Conservation (phyloP, 1,284 basidiomycete genomes). For the Cutaneotrichosporon cavernicola region DNA sequence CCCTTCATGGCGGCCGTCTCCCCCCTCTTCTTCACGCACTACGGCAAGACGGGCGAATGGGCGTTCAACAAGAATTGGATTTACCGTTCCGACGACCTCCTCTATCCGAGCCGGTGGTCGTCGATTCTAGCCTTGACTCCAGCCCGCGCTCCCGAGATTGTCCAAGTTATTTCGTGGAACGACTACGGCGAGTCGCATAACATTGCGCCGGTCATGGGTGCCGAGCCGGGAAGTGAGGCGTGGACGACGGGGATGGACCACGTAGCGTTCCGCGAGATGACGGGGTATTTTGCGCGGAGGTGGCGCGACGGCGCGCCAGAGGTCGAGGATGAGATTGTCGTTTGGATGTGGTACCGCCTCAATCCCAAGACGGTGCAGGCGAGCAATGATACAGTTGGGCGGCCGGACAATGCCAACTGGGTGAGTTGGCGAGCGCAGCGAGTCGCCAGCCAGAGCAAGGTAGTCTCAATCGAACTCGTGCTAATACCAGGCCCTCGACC, state of each 20-base stretch:
- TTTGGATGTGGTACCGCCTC: constrained; percentile 49
- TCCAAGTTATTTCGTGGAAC: constrained; percentile 54
- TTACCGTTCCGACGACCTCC: constrained; percentile 52
- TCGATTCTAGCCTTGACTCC: constrained; percentile 37
- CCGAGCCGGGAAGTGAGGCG: constrained; percentile 46
- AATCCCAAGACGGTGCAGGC: constrained; percentile 31
- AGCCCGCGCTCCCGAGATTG: constrained; percentile 39
- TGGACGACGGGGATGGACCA: constrained; percentile 51
- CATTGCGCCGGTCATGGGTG: constrained; percentile 48
- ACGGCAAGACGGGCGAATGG: constrained; percentile 49
- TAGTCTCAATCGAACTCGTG: no score
- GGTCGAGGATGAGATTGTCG: constrained; percentile 20
- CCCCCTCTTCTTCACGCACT: constrained; percentile 63
- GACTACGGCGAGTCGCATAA: constrained; percentile 53
- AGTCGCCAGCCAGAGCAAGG: neutral
- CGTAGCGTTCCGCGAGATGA: constrained; percentile 49
- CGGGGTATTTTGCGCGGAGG: constrained; percentile 34
- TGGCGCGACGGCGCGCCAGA: constrained; percentile 36
- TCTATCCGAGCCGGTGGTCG: constrained; percentile 47
- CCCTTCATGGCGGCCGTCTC: constrained; percentile 64
- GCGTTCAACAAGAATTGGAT: constrained; percentile 54
- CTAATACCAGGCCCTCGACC: constrained; percentile 44
- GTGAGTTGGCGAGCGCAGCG: constrained; percentile 29
- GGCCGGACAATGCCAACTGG: constrained; percentile 45
- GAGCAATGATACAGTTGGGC: constrained; percentile 35